A percentile compares a stretch with the other conserved stretches of the same genome.
These are phyloP conservation scores for Dryas integrifolia DNA, from an alignment of 331 rosid species.

Conservation along the genomic window DNA sequence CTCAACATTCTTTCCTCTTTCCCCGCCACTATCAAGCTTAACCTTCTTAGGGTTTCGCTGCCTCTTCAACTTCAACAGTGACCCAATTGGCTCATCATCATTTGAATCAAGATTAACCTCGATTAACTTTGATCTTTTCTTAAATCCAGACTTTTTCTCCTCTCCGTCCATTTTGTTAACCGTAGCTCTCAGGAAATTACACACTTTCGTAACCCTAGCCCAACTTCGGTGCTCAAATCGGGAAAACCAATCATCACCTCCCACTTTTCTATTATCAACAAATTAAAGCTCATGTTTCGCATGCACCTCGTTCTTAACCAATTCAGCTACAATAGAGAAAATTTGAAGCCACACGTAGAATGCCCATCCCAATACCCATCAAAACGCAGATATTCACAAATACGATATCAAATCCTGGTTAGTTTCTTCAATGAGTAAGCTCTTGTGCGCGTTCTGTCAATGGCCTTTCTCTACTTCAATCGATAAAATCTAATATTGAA, in stretches of 20 bases:
- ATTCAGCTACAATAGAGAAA: slow-evolving; percentile 12
- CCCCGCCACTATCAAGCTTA: slow-evolving; percentile 38
- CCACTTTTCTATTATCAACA: slow-evolving; percentile 42
- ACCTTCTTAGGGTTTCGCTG: slow-evolving; percentile 56
- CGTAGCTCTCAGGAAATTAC: slow-evolving; percentile 36
- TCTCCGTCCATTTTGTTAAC: slow-evolving; percentile 63
- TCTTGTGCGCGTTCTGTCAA: slow-evolving; percentile 18
- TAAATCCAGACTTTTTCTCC: slow-evolving; percentile 49
- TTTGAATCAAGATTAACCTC: slow-evolving; percentile 56
- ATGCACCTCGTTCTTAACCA: slow-evolving; percentile 25
- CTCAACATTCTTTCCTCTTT: slow-evolving; percentile 40
- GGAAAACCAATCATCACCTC: slow-evolving; percentile 35
- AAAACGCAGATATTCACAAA: slow-evolving; percentile 22
- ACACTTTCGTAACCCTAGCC: slow-evolving; percentile 38
- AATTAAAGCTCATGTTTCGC: slow-evolving; percentile 37
- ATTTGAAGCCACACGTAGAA: slow-evolving; percentile 21
- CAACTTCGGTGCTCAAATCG: slow-evolving; percentile 44
- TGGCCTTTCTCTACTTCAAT: slow-evolving; percentile 24
- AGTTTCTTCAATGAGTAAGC: slow-evolving; percentile 14
- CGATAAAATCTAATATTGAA: slow-evolving; percentile 12
- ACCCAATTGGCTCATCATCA: slow-evolving; percentile 83
- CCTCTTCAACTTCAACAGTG: slow-evolving; percentile 67
- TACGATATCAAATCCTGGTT: background rate
- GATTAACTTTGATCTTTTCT: slow-evolving; percentile 57
- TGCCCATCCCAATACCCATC: slow-evolving; percentile 29